Percentiles rank a stretch among this genome's conserved stretches.
Evolutionary conservation across 2,329 filamentous ascomycete genomes (phyloP).

Genomic region (Kalmusia sp.): DNA sequence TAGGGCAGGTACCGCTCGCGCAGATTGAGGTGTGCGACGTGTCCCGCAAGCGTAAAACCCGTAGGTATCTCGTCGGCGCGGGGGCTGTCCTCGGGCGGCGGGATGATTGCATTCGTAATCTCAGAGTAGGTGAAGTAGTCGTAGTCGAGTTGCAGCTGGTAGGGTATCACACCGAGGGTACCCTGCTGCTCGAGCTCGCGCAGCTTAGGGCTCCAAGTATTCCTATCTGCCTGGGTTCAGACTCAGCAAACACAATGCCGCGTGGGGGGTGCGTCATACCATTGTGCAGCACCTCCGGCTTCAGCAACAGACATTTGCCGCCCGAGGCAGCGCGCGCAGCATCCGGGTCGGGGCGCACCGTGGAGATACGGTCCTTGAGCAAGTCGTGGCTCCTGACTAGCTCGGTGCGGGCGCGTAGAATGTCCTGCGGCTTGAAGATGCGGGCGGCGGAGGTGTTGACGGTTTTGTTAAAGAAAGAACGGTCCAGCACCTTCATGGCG

Average conservation of each 20-base stretch:
- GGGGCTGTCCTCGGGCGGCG: constrained; percentile 69
- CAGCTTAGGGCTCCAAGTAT: constrained; percentile 78
- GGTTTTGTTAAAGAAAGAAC: constrained; percentile 79
- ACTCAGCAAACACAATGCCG: constrained; percentile 33
- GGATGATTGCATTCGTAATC: constrained; percentile 81
- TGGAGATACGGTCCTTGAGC: constrained; percentile 66
- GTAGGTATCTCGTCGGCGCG: constrained; percentile 81
- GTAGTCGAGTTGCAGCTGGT: constrained; percentile 79
- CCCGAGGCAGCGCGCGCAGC: constrained; percentile 59
- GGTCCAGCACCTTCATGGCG: constrained; percentile 80
- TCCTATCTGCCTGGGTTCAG: constrained; percentile 62
- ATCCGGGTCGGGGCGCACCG: constrained; percentile 67
- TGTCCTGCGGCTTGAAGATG: constrained; percentile 76
- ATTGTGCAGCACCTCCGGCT: constrained; percentile 50
- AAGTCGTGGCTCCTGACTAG: constrained; percentile 72
- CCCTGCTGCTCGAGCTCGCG: constrained; percentile 71
- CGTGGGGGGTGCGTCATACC: constrained; percentile 33
- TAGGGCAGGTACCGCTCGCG: constrained; percentile 83
- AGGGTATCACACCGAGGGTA: constrained; percentile 76
- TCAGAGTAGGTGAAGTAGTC: constrained; percentile 87
- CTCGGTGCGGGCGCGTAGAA: constrained; percentile 72
- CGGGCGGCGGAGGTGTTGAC: constrained; percentile 80
- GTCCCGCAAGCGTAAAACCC: constrained; percentile 88
- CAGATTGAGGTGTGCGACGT: constrained; percentile 94
- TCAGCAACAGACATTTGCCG: constrained; percentile 55